Conservation (phyloP, 257 asterid species). For the Parsonsia alboflavescens region DNA sequence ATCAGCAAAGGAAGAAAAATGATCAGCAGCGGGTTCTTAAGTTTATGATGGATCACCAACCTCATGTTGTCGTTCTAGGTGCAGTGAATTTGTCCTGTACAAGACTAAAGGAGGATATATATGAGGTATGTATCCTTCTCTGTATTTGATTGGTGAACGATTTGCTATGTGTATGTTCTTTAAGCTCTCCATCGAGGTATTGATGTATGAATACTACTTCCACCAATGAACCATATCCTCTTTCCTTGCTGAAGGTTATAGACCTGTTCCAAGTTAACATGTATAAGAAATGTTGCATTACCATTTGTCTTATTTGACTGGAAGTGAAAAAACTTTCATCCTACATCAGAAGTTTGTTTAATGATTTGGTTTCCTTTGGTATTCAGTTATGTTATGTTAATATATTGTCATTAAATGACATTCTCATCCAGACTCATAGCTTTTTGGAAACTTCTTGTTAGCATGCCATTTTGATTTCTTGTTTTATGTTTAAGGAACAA, state of each 20-base stretch:
- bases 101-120: slow-evolving; percentile 86
- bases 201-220: background rate
- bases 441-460: background rate
- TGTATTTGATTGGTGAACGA: background rate
- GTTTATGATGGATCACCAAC: slow-evolving; percentile 98
- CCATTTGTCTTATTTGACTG: background rate
- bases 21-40: slow-evolving; percentile 93
- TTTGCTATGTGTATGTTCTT: background rate
- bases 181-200: background rate
- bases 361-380: background rate
- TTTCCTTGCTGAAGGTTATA: background rate
- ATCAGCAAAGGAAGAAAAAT: slow-evolving; percentile 84
- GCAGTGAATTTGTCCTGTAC: slow-evolving; percentile 92
- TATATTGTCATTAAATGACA: background rate
- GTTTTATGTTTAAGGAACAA: no score
- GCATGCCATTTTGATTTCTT: no score
- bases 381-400: background rate
- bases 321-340: background rate
- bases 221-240: background rate
- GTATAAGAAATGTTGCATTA: background rate
- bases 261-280: background rate
- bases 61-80: slow-evolving; percentile 86
- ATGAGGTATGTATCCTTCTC: slow-evolving; percentile 54
- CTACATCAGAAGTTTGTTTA: background rate
- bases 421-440: background rate